Conservation (phyloP, 2,329 filamentous ascomycete genomes). For the Calonectria hongkongensis region DNA sequence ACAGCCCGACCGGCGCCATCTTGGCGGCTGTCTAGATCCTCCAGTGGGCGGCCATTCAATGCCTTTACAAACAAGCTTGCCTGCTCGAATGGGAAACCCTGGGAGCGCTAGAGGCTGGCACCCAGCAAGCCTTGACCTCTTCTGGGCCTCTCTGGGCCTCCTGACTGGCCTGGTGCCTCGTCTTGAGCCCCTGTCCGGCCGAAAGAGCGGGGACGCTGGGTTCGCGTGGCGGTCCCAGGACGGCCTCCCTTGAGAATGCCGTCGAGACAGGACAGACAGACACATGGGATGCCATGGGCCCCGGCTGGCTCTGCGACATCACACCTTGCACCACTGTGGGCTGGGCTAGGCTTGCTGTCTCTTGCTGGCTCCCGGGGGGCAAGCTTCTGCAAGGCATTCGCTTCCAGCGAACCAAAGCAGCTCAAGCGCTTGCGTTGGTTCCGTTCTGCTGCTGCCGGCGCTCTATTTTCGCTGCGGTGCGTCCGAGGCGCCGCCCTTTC, state of each 20-base stretch:
- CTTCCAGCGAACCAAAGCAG: constrained; percentile 36
- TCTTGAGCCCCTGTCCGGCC: constrained; percentile 10
- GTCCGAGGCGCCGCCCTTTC: constrained; percentile 31
- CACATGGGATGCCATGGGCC: constrained; percentile 29
- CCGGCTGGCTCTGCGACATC: constrained; percentile 31
- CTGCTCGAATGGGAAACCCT: constrained; percentile 32
- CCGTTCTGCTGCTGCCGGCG: constrained; percentile 28
- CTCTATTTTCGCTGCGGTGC: constrained; percentile 26
- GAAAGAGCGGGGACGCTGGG: constrained; percentile 35
- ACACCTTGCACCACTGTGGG: neutral
- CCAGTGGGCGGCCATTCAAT: constrained; percentile 29
- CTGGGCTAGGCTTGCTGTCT: neutral
- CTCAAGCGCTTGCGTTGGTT: constrained; percentile 31
- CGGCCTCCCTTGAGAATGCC: constrained; percentile 33
- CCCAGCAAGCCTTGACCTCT: neutral
- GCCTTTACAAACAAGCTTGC: constrained; percentile 25
- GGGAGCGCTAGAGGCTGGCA: constrained; percentile 21
- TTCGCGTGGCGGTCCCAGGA: constrained; percentile 40
- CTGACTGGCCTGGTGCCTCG: constrained; percentile 25
- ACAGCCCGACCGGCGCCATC: constrained; percentile 5
- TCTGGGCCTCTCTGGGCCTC: neutral
- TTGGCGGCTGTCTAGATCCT: constrained; percentile 28
- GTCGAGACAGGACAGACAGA: constrained; percentile 19
- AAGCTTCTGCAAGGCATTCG: constrained; percentile 29
- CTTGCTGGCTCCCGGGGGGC: neutral